These are phyloP conservation scores for Phytophthora tentaculata DNA, from an alignment of 352 stramenopile genomes.

Conservation along the genomic window DNA sequence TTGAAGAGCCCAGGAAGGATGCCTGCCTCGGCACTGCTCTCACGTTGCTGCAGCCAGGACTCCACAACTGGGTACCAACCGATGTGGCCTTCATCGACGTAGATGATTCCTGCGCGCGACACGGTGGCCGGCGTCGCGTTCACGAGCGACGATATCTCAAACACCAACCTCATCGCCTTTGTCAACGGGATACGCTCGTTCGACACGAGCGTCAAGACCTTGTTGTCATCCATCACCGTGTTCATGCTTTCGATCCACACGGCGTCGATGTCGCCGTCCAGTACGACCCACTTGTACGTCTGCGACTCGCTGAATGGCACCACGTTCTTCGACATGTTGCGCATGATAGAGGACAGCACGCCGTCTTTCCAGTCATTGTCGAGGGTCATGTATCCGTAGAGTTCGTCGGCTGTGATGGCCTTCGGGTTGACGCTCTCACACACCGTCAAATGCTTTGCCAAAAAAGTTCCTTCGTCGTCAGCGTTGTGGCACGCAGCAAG, in stretches of 20 bases:
- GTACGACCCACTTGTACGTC: conserved; percentile 89
- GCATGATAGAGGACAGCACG: conserved; percentile 96
- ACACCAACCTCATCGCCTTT: conserved; percentile 96
- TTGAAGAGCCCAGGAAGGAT: conserved; percentile 91
- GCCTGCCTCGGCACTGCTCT: conserved; percentile 82
- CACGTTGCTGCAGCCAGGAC: conserved; percentile 90
- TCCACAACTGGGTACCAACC: conserved; percentile 95
- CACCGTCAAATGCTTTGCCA: conserved; percentile 92
- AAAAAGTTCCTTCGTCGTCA: conserved; percentile 56
- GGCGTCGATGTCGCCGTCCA: conserved; percentile 95
- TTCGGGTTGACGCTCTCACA: conserved; percentile 97
- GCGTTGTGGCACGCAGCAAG: conserved; percentile 86
- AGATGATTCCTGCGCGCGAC: conserved; percentile 96
- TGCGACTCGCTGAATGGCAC: conserved; percentile 90
- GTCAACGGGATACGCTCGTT: conserved; percentile 97
- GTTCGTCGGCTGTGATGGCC: conserved; percentile 91
- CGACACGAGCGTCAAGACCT: conserved; percentile 96
- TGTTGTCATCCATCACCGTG: conserved; percentile 93
- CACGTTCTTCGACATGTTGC: conserved; percentile 95
- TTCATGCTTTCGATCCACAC: conserved; percentile 96
- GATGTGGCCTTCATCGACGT: conserved; percentile 94
- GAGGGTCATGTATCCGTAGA: conserved; percentile 97
- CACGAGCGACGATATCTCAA: conserved; percentile 97
- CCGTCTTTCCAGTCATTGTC: conserved; percentile 98
- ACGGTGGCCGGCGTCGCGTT: conserved; percentile 97